Evolutionary conservation across 202 grass and related monocot species (phyloP).

Genomic region (Digitaria exilis): DNA sequence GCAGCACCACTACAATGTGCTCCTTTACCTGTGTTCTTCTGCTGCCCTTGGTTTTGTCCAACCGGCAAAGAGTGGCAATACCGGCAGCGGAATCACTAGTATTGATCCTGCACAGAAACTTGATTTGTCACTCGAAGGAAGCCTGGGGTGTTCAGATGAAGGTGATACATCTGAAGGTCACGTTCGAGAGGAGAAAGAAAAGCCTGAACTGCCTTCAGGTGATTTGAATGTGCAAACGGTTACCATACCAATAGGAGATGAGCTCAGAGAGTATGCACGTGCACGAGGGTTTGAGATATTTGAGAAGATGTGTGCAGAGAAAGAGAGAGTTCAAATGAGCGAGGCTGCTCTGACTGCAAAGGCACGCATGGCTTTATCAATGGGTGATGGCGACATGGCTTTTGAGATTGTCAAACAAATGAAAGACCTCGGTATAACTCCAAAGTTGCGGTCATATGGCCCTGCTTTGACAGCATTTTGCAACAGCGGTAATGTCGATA

Average conservation of each 20-base stretch:
- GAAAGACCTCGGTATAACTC: conserved; percentile 48
- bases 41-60: conserved; percentile 57
- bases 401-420: conserved; percentile 72
- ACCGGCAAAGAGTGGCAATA: conserved; percentile 61
- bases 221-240: not conserved
- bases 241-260: conserved; percentile 44
- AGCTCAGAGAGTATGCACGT: conserved; percentile 55
- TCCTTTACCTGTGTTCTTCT: conserved; percentile 72
- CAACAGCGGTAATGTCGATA: conserved; percentile 58
- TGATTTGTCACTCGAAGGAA: not conserved
- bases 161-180: not conserved
- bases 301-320: conserved; percentile 53
- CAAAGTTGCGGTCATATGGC: conserved; percentile 65
- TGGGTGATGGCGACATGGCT: conserved; percentile 55
- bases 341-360: conserved; percentile 69
- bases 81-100: conserved; percentile 35
- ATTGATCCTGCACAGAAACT: conserved; percentile 21
- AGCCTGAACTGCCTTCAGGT: not conserved
- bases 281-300: conserved; percentile 64
- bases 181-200: not conserved
- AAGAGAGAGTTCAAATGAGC: conserved; percentile 52
- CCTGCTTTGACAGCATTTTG: conserved; percentile 62
- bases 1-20: conserved; percentile 75
- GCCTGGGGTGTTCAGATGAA: not conserved
- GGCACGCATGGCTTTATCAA: conserved; percentile 60